Percentiles rank a stretch among this genome's conserved stretches.
These are phyloP conservation scores for Haplosporangium sp. DNA, from an alignment of 371 early-diverging fungal genomes.

Conservation along the genomic window DNA sequence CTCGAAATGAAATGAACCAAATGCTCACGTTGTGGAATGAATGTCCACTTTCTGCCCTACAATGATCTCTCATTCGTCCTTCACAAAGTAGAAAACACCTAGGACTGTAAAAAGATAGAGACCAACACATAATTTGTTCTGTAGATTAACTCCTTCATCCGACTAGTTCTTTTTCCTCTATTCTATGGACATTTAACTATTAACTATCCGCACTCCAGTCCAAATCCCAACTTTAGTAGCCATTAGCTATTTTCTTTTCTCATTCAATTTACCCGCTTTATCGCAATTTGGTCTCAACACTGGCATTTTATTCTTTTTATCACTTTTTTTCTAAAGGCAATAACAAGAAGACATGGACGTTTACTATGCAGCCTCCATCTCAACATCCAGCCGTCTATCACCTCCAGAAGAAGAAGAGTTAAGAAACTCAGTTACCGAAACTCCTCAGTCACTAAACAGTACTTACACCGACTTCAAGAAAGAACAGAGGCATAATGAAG, in stretches of 20 bases:
- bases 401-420: slow-evolving; percentile 34
- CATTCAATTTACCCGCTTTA: not conserved
- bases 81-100: not conserved
- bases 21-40: slow-evolving; percentile 4
- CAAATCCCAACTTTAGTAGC: not conserved
- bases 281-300: not conserved
- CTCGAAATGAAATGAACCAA: not conserved
- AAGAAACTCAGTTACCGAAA: not conserved
- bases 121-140: not conserved
- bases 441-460: not conserved
- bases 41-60: not conserved
- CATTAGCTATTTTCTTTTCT: not conserved
- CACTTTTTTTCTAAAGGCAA: not conserved
- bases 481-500: not conserved
- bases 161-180: not conserved
- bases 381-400: slow-evolving; percentile 33
- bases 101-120: not conserved
- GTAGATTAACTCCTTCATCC: slow-evolving; percentile 1
- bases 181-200: not conserved
- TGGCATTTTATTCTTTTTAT: not conserved
- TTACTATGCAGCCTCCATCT: slow-evolving; percentile 12
- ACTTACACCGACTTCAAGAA: not conserved
- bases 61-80: not conserved
- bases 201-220: not conserved
- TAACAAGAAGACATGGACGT: slow-evolving; percentile 15